Evolutionary conservation across 371 early-diverging fungal genomes (phyloP), one percentile per base, ranked within the genome.

Genomic region (Capniomyces stellatus): DNA sequence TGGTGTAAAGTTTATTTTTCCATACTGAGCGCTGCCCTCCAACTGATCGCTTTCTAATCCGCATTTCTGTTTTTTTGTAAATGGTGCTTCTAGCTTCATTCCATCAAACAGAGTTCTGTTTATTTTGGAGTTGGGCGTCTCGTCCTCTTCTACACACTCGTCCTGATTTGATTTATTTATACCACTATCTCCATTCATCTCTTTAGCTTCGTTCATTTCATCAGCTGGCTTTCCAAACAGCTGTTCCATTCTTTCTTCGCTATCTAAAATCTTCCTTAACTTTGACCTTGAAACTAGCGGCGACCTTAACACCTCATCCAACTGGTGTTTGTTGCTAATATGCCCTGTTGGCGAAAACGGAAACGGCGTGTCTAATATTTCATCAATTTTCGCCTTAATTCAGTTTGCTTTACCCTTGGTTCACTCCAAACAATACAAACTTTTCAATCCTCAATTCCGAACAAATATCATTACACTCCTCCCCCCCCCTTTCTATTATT

Each of bases 291-390:
- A 27, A n/a, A 27, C 21, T 4, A 44, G 46, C 8, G 46, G 46
- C 24, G 46, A 44, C 27, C 27, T 44, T 8, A 44, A n/a, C 12
- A 23, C 24, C 8, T 44, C 46, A 44, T 44, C 46, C 8, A 44
- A n/a, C 24, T 22, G 4, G 27, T 44, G 46, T 44, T 44, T 44
- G 46, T 23, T 22, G 27, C 46, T 44, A 8, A 27, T 10, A 23
- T 62, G 59, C 1, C 59, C 51, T 0, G 56, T 66, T 13, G 67
- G 67, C 30, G 67, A 66, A 42, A 66, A 66, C 43, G 57, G 59
- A 22, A 53, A 51, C 21, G 68, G 52, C n/a, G 67, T 44, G 48
- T 66, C 67, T 51, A 51, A 29, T 10, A n/a, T n/a, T n/a, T n/a
- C n/a, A n/a, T n/a, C n/a, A n/a, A n/a, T n/a, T n/a, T n/a, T n/a